These are phyloP conservation scores for Penicillium arizonense DNA, from an alignment of 495 filamentous ascomycete genomes.

Conservation along the genomic window DNA sequence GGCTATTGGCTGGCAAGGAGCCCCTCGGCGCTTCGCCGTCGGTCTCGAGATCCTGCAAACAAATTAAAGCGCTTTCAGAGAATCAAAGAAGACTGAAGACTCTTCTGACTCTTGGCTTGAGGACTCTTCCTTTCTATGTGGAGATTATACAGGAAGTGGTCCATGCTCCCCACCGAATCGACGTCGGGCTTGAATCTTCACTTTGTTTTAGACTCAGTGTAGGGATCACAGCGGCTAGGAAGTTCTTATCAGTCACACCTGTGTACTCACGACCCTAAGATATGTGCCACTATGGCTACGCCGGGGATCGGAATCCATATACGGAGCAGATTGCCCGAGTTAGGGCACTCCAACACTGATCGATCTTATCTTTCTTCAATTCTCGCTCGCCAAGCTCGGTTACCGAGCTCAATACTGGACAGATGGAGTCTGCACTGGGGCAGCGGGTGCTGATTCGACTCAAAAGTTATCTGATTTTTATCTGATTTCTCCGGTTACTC, in stretches of 20 bases:
- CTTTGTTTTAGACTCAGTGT: background rate
- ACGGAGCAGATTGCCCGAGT: background rate
- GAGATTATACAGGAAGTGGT: no score
- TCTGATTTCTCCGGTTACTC: constrained; percentile 26
- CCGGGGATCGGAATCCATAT: background rate
- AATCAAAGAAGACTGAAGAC: background rate
- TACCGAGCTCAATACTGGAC: constrained; percentile 21
- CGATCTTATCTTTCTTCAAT: constrained; percentile 5
- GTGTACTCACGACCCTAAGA: no score
- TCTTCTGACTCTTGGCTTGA: no score
- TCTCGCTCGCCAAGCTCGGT: constrained; percentile 19
- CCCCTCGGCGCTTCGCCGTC: constrained; percentile 15
- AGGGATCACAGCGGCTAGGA: no score
- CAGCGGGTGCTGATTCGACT: constrained; percentile 20
- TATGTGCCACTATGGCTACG: no score
- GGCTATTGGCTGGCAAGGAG: constrained; percentile 1
- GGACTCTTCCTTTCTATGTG: no score
- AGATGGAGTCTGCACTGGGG: constrained; percentile 11
- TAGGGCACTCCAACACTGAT: background rate
- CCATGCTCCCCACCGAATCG: background rate
- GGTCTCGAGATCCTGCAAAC: constrained; percentile 2
- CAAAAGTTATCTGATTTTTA: constrained; percentile 30
- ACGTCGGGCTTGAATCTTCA: constrained; percentile 12
- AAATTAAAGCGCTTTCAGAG: no score
- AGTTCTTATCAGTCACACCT: no score